Evolutionary conservation across 75 land plant species (phyloP), one percentile per base, ranked within the genome.

Genomic region (Pinus taeda): DNA sequence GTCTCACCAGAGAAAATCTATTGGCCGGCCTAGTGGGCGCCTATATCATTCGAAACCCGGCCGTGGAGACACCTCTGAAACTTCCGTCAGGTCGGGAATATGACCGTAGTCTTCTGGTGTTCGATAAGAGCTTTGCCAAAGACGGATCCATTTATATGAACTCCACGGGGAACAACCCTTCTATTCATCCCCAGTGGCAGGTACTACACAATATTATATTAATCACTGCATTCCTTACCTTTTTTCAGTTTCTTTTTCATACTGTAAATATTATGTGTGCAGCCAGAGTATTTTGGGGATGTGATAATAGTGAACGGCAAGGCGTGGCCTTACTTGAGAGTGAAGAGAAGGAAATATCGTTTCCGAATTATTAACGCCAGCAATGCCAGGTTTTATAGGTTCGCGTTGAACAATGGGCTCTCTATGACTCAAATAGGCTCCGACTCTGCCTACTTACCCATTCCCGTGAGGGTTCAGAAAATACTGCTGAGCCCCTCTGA

Each of bases 281-380:
- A 81, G 79, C 86, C 86, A 30, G 84, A 84, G 79, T 84, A 84
- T 30, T 81, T 81, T 39, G 86, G 85, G 15, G 75, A 75, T 21
- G 77, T 71, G 15, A 72, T 85, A 4, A 69, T 75, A 18, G 85
- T 82, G 58, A 85, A 85, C 64, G 87, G 87, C 1, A 85, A 83
- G 62, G 87, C 81, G 0, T 85, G 87, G 86, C 88, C 86, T n/a
- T 83, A 37, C 70, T 11, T 80, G 70, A 60, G 36, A 6, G 88
- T 86, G 59, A 42, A 66, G 71, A 62, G 62, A 24, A 57, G 79
- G 59, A 83, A 70, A 59, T 83, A 84, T 81, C 59, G 85, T 18
- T 83, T 83, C 79, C 70, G 85, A 22, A 75, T 83, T 11, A 14
- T 83, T 24, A 81, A 83, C 26, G 78, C 26, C 33, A 77, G 86